phyloP scores from a whole-genome alignment of 352 stramenopile genomes.

The Aphanomyces invadans region DNA sequence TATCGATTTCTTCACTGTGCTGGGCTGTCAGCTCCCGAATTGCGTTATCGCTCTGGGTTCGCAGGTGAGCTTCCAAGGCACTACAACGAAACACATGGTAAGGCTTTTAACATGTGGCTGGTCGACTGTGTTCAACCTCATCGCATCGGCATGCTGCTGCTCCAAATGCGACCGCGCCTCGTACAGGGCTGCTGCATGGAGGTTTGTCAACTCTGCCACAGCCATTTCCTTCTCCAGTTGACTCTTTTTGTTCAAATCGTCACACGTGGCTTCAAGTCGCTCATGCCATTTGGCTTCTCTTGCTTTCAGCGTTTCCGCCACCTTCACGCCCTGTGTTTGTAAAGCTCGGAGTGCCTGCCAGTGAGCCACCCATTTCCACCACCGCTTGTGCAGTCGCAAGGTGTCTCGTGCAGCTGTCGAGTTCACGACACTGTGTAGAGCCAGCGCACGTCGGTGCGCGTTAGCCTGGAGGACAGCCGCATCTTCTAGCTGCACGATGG shows the following conservation, averaged over 20 bases:
- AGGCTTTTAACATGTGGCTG: not conserved
- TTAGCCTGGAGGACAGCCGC: not conserved
- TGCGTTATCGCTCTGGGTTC: slow-evolving; percentile 13
- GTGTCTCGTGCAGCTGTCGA: not conserved
- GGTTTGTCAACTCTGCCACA: not conserved
- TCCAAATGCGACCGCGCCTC: not conserved
- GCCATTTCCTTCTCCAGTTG: slow-evolving; percentile 13
- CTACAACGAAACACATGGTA: not conserved
- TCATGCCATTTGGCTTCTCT: slow-evolving; percentile 11
- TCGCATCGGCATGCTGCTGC: not conserved
- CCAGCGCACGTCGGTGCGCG: not conserved
- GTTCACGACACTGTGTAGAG: not conserved
- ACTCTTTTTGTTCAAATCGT: slow-evolving; percentile 11
- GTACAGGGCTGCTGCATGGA: not conserved
- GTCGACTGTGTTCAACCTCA: not conserved
- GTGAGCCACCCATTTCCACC: not conserved
- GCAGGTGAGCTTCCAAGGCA: not conserved
- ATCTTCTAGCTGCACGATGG: not conserved
- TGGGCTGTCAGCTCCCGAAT: slow-evolving; percentile 1
- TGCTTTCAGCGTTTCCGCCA: slow-evolving; percentile 10
- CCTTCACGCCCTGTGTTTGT: not conserved
- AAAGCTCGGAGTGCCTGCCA: not conserved
- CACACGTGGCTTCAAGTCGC: slow-evolving; percentile 1
- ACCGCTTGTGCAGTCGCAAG: not conserved
- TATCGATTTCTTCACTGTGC: slow-evolving; percentile 28